Conservation (phyloP, 2,329 filamentous ascomycete species). For the Pseudocercospora fuligena region DNA sequence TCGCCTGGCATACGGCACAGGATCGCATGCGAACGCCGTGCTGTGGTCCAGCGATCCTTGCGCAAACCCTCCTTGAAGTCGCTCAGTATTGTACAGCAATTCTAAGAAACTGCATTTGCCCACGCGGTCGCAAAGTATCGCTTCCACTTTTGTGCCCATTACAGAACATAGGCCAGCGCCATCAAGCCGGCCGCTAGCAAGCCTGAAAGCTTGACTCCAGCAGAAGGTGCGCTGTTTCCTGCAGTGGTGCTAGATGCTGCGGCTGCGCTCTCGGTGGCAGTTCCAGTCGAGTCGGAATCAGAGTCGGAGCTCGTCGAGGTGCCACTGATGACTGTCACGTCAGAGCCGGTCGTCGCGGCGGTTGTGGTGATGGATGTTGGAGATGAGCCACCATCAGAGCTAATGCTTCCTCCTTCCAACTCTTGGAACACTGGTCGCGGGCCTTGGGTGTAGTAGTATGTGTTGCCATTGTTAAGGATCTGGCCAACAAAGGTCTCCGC, state of each 20-base stretch:
- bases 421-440: conserved; percentile 4
- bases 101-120: background rate
- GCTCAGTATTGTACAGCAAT: background rate
- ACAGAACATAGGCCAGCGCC: background rate
- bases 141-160: background rate
- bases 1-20: background rate
- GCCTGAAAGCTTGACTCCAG: background rate
- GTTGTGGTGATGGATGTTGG: background rate
- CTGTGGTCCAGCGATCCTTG: background rate
- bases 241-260: background rate
- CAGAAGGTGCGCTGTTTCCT: background rate
- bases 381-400: background rate
- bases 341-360: background rate
- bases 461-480: conserved; percentile 6
- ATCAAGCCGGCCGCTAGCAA: background rate
- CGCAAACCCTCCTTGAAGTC: background rate
- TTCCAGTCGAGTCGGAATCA: background rate
- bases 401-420: conserved; percentile 5
- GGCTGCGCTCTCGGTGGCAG: background rate
- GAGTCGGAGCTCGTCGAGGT: conserved; percentile 1
- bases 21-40: background rate
- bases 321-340: conserved; percentile 1
- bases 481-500: background rate
- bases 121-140: background rate
- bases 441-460: conserved; percentile 5